phyloP scores from a whole-genome alignment of 768 basidiomycete species.

The Lentinula guzmanii region DNA sequence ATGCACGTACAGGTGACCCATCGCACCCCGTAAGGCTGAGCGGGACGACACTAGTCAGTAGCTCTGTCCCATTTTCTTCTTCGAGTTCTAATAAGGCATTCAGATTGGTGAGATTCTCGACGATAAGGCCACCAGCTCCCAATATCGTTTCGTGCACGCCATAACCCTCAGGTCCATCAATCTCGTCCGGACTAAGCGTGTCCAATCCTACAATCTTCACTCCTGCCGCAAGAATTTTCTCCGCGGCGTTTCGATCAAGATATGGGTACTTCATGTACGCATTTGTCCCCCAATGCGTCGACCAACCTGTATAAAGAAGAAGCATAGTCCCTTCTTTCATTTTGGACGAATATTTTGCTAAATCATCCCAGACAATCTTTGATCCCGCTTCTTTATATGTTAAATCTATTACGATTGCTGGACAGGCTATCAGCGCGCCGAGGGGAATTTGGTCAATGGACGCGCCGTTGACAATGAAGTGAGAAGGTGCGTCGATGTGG shows the following conservation, averaged over 20 bases:
- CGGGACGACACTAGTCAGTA: conserved; percentile 51
- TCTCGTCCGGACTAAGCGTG: conserved; percentile 61
- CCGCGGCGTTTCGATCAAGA: conserved; percentile 48
- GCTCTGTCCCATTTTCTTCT: conserved; percentile 26
- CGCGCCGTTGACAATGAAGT: conserved; percentile 54
- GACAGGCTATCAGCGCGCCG: conserved; percentile 39
- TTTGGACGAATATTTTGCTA: conserved; percentile 27
- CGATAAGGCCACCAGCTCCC: conserved; percentile 58
- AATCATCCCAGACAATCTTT: conserved; percentile 51
- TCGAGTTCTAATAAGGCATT: conserved; percentile 14
- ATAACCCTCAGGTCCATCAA: conserved; percentile 33
- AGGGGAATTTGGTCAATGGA: conserved; percentile 57
- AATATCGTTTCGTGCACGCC: conserved; percentile 55
- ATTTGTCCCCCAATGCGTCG: conserved; percentile 40
- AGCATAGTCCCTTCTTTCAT: conserved; percentile 39
- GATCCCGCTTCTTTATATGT: conserved; percentile 34
- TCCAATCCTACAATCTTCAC: conserved; percentile 59
- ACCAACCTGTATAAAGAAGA: conserved; percentile 68
- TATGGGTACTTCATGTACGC: conserved; percentile 62
- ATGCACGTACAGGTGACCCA: conserved; percentile 68
- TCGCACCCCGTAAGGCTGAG: conserved; percentile 54
- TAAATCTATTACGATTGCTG: conserved; percentile 52
- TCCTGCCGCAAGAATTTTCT: conserved; percentile 41
- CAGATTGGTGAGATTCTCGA: conserved; percentile 63
- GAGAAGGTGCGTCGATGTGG: conserved; percentile 74